Evolutionary conservation across 2,329 filamentous ascomycete genomes (phyloP), one percentile per base, ranked within the genome.

Genomic region (Ilyonectria sp.): DNA sequence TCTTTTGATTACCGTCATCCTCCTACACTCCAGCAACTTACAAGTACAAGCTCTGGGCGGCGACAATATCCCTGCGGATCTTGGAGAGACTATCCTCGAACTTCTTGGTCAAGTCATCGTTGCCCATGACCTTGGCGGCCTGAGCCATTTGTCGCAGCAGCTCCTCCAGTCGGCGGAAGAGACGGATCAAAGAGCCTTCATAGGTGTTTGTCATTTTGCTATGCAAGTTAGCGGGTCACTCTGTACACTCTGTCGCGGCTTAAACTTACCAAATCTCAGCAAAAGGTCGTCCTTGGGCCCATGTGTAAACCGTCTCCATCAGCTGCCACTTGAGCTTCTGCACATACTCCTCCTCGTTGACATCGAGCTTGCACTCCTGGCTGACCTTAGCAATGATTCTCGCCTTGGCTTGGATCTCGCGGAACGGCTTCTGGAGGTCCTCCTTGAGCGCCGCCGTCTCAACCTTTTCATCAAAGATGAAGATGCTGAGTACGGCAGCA

Each of bases 131-230:
- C 84, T 98, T 98, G 72, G 93, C 90, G 26, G 95, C 96, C 83
- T 98, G 93, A 17, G 93, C 95, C 89, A 98, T 97, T 82, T 99
- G 96, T 72, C 96, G 90, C 40, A 99, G 86, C 65, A 98, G 86
- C 83, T 99, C 96, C 82, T 99, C 96, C 35, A 99, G 86, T 21
- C 96, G 93, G 61, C 96, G 93, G 90, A 99, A 99, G 44, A 98
- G 90, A 55, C 96, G 94, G 75, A 99, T 98, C 68, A 99, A 85
- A 65, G 94, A 98, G 67, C 96, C 96, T 84, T 99, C 96, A 82
- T 98, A 99, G 31, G 95, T 94, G 76, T 98, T 95, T 31, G 96
- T 98, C 95, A 99, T 98, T 94, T 97, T 97, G 83, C 95, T 97
- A 70, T 8, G 54, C 29, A 47, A 49, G 76, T 79, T 56, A 79